Conservation (phyloP, 164 flowering plant genomes). For the Magnolia changhungtana region DNA sequence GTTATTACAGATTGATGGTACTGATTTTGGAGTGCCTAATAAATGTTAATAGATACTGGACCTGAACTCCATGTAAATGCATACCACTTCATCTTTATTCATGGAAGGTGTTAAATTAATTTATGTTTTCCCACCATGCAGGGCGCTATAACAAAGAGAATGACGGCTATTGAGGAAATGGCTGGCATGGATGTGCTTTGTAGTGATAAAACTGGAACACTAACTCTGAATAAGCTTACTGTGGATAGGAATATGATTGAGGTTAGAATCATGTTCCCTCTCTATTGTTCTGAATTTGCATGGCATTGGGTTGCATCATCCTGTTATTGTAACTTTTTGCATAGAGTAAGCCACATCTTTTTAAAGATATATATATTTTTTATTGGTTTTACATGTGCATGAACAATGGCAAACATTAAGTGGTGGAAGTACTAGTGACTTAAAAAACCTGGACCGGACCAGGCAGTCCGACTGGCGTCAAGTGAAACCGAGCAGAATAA, state of each 20-base stretch:
- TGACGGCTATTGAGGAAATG: constrained; percentile 99
- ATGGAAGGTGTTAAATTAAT: neutral
- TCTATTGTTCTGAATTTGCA: neutral
- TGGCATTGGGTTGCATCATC: neutral
- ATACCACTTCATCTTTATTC: no score
- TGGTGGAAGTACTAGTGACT: no score
- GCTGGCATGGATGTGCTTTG: constrained; percentile 96
- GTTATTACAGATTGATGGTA: neutral
- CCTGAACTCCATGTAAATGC: neutral
- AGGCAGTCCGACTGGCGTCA: no score
- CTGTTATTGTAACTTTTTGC: neutral
- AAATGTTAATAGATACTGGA: neutral
- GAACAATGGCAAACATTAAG: no score
- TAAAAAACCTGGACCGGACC: no score
- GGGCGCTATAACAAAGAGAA: constrained; percentile 96
- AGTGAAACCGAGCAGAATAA: no score
- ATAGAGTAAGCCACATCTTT: neutral
- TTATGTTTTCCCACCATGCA: neutral
- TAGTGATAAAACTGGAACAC: constrained; percentile 93
- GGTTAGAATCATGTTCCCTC: constrained; percentile 30
- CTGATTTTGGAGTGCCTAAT: neutral
- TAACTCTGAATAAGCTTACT: constrained; percentile 77
- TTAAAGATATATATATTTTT: neutral
- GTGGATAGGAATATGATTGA: constrained; percentile 65
- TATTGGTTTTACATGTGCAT: no score